Percentiles rank a stretch among this genome's conserved stretches.
phyloP scores from a whole-genome alignment of 306 rosid genomes.

The Gleditsia sinensis region DNA sequence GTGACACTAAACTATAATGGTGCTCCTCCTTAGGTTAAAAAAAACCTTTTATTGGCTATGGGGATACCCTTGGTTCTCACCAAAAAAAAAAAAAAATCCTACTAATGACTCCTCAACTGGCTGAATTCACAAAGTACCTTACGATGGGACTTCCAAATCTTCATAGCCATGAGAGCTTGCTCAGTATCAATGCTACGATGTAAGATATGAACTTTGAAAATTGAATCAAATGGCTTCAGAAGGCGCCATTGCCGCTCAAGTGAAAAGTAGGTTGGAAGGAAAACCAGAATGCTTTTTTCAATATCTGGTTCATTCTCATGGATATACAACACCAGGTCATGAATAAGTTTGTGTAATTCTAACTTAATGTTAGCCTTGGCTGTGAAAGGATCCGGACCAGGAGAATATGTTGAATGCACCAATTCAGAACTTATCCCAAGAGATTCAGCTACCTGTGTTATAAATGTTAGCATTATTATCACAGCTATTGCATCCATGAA shows the following conservation, averaged over 20 bases:
- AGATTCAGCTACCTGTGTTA: slow-evolving; percentile 53
- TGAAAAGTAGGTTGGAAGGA: slow-evolving; percentile 86
- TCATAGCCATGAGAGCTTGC: slow-evolving; percentile 81
- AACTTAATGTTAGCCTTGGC: slow-evolving; percentile 45
- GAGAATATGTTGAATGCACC: slow-evolving; percentile 41
- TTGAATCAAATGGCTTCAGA: slow-evolving; percentile 64
- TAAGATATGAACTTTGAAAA: slow-evolving; percentile 76
- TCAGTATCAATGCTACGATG: slow-evolving; percentile 91
- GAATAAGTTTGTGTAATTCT: slow-evolving; percentile 68
- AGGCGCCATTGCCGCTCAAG: slow-evolving; percentile 82
- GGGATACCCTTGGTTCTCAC: no score
- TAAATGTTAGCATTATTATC: slow-evolving; percentile 33
- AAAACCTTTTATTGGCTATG: no score
- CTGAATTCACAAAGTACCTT: slow-evolving; percentile 56
- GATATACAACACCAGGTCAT: slow-evolving; percentile 70
- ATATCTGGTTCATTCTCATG: slow-evolving; percentile 76
- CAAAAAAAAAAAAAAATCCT: not conserved
- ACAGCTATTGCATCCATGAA: slow-evolving; percentile 13
- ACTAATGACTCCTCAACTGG: slow-evolving; percentile 10
- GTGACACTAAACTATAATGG: not conserved
- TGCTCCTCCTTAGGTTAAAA: not conserved
- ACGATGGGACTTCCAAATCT: slow-evolving; percentile 79
- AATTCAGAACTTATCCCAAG: slow-evolving; percentile 54
- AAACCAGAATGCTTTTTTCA: slow-evolving; percentile 85
- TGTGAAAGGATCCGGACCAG: slow-evolving; percentile 45